A percentile compares a stretch with the other conserved stretches of the same genome.
These are phyloP conservation scores for Clonostachys byssicola DNA, from an alignment of 2,329 filamentous ascomycete genomes.

Conservation along the genomic window DNA sequence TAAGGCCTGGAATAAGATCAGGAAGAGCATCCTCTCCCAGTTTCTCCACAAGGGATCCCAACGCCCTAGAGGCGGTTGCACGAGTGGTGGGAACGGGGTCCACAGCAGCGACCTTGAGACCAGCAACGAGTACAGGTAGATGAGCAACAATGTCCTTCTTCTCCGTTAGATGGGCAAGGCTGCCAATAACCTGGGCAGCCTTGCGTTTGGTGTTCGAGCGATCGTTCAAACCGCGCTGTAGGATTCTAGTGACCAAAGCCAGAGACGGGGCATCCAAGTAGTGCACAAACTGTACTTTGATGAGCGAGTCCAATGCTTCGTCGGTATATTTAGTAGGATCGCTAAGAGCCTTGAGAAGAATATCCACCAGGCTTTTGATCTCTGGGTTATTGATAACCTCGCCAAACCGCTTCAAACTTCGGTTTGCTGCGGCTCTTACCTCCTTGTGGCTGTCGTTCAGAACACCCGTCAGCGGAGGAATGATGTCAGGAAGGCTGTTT, in stretches of 20 bases:
- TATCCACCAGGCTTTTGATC: slow-evolving; percentile 86
- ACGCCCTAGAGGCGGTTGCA: slow-evolving; percentile 90
- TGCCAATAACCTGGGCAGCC: slow-evolving; percentile 95
- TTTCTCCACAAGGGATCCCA: slow-evolving; percentile 97
- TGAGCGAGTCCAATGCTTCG: slow-evolving; percentile 85
- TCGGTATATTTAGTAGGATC: slow-evolving; percentile 98
- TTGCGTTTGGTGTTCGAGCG: slow-evolving; percentile 95
- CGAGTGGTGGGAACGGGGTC: slow-evolving; percentile 96
- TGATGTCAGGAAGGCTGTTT: slow-evolving; percentile 89
- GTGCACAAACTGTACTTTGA: slow-evolving; percentile 98
- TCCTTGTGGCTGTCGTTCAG: slow-evolving; percentile 98
- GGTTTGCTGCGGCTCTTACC: slow-evolving; percentile 85
- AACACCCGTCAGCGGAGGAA: slow-evolving; percentile 89
- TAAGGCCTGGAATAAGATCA: slow-evolving; percentile 94
- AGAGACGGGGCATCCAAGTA: slow-evolving; percentile 97
- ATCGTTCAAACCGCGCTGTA: slow-evolving; percentile 87
- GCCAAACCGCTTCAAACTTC: slow-evolving; percentile 94
- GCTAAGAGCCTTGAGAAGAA: slow-evolving; percentile 92
- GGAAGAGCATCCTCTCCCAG: slow-evolving; percentile 94
- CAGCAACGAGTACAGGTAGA: slow-evolving; percentile 86
- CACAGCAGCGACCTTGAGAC: slow-evolving; percentile 82
- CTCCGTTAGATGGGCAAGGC: slow-evolving; percentile 93
- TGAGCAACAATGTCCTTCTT: slow-evolving; percentile 90
- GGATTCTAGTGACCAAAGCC: slow-evolving; percentile 88
- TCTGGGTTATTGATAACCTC: slow-evolving; percentile 98